Base-by-base conservation (phyloP, 2,329 filamentous ascomycete genomes). In the Claviceps fusiformis region DNA sequence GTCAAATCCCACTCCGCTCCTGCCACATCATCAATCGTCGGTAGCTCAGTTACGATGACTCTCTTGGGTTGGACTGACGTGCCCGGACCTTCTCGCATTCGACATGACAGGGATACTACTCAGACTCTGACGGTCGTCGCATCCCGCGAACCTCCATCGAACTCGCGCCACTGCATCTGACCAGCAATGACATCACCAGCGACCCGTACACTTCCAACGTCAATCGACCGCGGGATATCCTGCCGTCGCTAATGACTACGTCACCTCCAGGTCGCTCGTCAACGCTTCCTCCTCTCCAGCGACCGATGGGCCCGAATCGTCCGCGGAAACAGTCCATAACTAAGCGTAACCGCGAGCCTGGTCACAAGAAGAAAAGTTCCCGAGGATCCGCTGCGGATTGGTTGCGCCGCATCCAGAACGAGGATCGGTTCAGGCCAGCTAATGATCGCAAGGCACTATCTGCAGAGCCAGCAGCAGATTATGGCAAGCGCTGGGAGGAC, bases 401-500 rank as follows among this genome's bases (percentile, higher is more conserved):
- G 73, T 69, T 81, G 48, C 75, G 76, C 35, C 72, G 78, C 47
- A 75, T 81, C 27, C 78, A 81, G 59, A 80, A 81, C 59, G 77
- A 81, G 49, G 78, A 81, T 55, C 80, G 86, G 59, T 75, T 89
- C 60, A 85, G 86, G 59, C 74, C 76, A 13, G 75, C 75, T 56
- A 83, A 85, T 62, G 83, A 89, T 63, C 81, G 88, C 59, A 95
- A 95, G 71, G 88, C 89, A 55, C 80, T 87, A 61, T 95, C 89
- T 17, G 88, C 88, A 46, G 92, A 96, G 70, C 90, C 91, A 29
- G 81, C 85, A 55, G 83, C 81, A 24, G 85, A 87, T 57, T 87
- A 87, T 71, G 90, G 89, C 60, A 95, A 93, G 73, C 80, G 92
- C 64, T 97, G 92, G 93, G 89, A 95, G 70, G 92, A 97, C 69